These are phyloP conservation scores for Hawksworthiomyces lignivorus DNA, from an alignment of 2,329 filamentous ascomycete genomes.

Conservation along the genomic window DNA sequence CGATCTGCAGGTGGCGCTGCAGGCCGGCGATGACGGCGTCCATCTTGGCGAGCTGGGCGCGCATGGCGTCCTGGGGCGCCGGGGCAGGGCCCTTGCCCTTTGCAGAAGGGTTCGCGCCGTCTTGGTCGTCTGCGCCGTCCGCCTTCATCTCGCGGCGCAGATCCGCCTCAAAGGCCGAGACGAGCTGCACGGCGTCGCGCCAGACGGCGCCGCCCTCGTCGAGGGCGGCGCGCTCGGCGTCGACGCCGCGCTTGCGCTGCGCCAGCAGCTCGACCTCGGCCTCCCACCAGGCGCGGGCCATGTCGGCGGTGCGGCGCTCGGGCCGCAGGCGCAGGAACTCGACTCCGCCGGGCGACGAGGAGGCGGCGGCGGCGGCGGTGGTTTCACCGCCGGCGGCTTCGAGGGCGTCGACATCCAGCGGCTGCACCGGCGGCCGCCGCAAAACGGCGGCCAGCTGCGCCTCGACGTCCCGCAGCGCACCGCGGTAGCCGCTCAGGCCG, in stretches of 20 bases:
- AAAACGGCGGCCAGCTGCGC: slow-evolving; percentile 53
- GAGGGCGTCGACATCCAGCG: slow-evolving; percentile 32
- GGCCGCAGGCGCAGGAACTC: slow-evolving; percentile 55
- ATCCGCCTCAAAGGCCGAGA: slow-evolving; percentile 58
- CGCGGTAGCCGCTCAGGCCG: slow-evolving; percentile 62
- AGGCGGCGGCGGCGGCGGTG: slow-evolving; percentile 22
- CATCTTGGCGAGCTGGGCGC: slow-evolving; percentile 47
- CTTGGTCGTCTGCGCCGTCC: slow-evolving; percentile 15
- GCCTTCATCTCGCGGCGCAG: slow-evolving; percentile 47
- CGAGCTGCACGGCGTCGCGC: slow-evolving; percentile 51
- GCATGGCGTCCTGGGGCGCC: slow-evolving; percentile 14
- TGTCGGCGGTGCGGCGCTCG: slow-evolving; percentile 57
- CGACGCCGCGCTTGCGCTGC: slow-evolving; percentile 45
- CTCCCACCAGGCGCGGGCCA: slow-evolving; percentile 66
- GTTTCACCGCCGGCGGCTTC: slow-evolving; percentile 14
- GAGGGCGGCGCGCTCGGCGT: slow-evolving; percentile 56
- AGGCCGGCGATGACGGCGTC: slow-evolving; percentile 46
- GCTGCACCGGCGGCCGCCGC: slow-evolving; percentile 45
- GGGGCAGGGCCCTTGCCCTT: slow-evolving; percentile 17
- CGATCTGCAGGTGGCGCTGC: slow-evolving; percentile 43
- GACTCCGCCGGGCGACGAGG: slow-evolving; percentile 31
- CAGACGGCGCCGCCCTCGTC: slow-evolving; percentile 61
- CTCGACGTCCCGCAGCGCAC: slow-evolving; percentile 59
- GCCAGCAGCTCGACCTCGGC: slow-evolving; percentile 52
- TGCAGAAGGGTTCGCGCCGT: background rate